phyloP scores from a whole-genome alignment of 2,329 filamentous ascomycete species.

The Byssoonygena ceratinophila region DNA sequence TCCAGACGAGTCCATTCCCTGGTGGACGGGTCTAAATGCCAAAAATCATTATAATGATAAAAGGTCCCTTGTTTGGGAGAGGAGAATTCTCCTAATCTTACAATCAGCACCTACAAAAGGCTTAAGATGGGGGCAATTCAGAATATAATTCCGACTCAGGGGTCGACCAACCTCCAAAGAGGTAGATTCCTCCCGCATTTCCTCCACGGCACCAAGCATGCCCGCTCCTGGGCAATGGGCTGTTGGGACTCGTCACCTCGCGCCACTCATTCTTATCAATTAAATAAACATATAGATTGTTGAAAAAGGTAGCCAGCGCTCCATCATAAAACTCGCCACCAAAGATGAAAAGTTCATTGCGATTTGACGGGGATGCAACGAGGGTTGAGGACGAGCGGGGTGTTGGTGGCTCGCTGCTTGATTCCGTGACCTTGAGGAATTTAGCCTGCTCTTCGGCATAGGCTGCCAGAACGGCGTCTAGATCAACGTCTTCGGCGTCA shows the following conservation, averaged over 20 bases:
- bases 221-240: constrained; percentile 77
- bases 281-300: constrained; percentile 58
- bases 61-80: constrained; percentile 96
- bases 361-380: constrained; percentile 73
- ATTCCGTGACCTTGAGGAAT: constrained; percentile 87
- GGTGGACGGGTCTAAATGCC: constrained; percentile 71
- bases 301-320: constrained; percentile 62
- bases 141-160: background rate
- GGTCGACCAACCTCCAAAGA: constrained; percentile 59
- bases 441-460: constrained; percentile 88
- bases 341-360: constrained; percentile 80
- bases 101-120: background rate
- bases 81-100: constrained; percentile 63
- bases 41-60: constrained; percentile 99
- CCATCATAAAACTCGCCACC: constrained; percentile 96
- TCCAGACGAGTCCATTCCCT: constrained; percentile 91
- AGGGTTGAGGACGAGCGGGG: constrained; percentile 71
- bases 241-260: constrained; percentile 79
- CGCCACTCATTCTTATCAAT: constrained; percentile 85
- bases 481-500: constrained; percentile 82
- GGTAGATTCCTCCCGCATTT: constrained; percentile 73
- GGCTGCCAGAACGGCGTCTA: constrained; percentile 85
- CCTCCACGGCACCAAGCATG: constrained; percentile 90
- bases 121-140: background rate
- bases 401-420: constrained; percentile 59